Percentiles rank a stretch among this genome's conserved stretches.
Conservation (phyloP, 805 yeast species). For the Pichia sporocuriosa region DNA sequence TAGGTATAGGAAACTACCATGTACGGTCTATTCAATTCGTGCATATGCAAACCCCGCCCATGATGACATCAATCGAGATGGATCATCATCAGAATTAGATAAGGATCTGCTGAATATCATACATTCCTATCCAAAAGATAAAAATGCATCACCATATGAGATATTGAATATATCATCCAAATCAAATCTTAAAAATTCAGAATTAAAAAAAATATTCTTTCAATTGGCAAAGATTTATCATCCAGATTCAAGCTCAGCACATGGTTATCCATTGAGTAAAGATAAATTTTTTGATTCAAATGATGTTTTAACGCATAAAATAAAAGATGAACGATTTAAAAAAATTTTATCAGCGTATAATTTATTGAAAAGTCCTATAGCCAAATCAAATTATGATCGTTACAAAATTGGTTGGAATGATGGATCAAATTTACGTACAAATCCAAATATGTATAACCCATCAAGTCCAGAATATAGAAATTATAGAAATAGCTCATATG, state of each 20-base stretch:
- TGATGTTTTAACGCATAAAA: constrained; percentile 14
- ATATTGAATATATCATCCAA: constrained; percentile 42
- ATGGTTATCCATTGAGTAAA: constrained; percentile 17
- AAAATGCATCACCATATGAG: constrained; percentile 63
- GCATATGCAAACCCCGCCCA: not conserved
- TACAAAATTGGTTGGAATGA: constrained; percentile 41
- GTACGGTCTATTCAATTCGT: no score
- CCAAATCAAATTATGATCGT: constrained; percentile 40
- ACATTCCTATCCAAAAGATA: constrained; percentile 37
- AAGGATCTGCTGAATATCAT: constrained; percentile 22
- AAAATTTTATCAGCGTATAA: constrained; percentile 51
- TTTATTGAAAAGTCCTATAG: constrained; percentile 40
- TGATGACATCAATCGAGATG: not conserved
- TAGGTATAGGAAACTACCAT: no score
- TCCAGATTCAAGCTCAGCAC: constrained; percentile 48
- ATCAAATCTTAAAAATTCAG: constrained; percentile 30
- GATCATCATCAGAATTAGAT: not conserved
- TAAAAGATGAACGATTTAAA: constrained; percentile 44
- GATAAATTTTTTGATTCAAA: not conserved
- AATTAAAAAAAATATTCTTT: constrained; percentile 45
- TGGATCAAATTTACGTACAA: constrained; percentile 17
- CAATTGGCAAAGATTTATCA: constrained; percentile 70
- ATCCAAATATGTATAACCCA: constrained; percentile 19
- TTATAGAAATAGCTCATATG: constrained; percentile 2
- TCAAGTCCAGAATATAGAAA: constrained; percentile 13